phyloP scores from a whole-genome alignment of 257 asterid species.

The Ophiorrhiza pumila region DNA sequence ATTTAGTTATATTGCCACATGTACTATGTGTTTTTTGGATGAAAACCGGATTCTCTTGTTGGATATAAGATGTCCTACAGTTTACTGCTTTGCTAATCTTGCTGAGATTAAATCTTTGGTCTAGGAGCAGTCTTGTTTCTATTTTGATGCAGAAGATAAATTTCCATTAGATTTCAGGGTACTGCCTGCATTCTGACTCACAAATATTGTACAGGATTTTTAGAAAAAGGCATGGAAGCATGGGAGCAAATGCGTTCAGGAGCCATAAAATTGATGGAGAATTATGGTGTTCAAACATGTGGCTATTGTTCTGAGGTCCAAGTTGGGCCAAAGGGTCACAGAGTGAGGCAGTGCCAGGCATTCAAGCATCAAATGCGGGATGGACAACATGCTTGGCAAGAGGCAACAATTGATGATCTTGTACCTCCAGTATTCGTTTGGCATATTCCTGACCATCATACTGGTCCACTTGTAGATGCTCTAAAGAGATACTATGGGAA shows the following conservation, averaged over 20 bases:
- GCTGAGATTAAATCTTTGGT: not conserved
- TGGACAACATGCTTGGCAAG: constrained; percentile 85
- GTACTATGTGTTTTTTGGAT: not conserved
- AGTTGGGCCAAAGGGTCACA: constrained; percentile 78
- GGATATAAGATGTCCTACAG: not conserved
- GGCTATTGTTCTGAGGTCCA: constrained; percentile 74
- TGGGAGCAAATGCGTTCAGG: constrained; percentile 47
- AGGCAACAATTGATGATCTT: constrained; percentile 56
- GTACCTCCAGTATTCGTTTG: constrained; percentile 56
- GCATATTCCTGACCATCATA: constrained; percentile 40
- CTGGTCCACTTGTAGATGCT: constrained; percentile 35
- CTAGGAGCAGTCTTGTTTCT: not conserved
- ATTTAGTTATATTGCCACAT: not conserved
- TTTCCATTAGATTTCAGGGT: not conserved
- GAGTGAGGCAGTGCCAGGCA: constrained; percentile 68
- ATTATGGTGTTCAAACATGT: constrained; percentile 53
- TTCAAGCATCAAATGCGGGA: constrained; percentile 86
- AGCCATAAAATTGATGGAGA: constrained; percentile 43
- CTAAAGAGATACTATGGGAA: constrained; percentile 60
- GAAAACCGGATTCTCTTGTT: not conserved
- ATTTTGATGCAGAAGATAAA: not conserved
- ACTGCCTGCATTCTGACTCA: not conserved
- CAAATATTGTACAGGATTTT: constrained; percentile 37
- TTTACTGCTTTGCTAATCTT: not conserved
- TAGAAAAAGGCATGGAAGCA: constrained; percentile 50